These are phyloP conservation scores for Alternaria panax DNA, from an alignment of 2,329 filamentous ascomycete species.

Conservation along the genomic window DNA sequence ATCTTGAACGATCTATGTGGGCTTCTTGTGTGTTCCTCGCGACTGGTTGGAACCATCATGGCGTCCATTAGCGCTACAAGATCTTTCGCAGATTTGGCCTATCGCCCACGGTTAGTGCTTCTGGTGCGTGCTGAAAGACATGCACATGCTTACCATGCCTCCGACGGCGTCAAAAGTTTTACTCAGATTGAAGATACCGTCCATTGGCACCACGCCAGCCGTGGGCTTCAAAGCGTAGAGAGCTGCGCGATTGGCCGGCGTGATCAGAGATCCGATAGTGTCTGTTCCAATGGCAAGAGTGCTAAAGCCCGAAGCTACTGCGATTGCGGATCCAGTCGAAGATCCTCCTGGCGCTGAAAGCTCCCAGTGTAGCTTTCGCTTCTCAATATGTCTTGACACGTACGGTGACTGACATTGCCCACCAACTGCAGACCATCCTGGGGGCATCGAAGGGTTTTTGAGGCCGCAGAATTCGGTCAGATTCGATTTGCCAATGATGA, in stretches of 20 bases:
- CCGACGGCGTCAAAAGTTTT: slow-evolving; percentile 46
- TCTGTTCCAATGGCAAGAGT: slow-evolving; percentile 53
- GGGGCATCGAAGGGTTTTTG: slow-evolving; percentile 48
- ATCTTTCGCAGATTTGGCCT: slow-evolving; percentile 48
- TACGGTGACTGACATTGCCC: slow-evolving; percentile 51
- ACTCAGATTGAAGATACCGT: slow-evolving; percentile 46
- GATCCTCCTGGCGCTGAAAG: slow-evolving; percentile 49
- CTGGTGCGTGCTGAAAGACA: neutral
- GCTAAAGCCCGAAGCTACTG: slow-evolving; percentile 51
- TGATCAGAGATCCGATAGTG: slow-evolving; percentile 50
- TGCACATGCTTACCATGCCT: slow-evolving; percentile 36
- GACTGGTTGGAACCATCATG: slow-evolving; percentile 42
- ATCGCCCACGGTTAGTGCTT: slow-evolving; percentile 5
- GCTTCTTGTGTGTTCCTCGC: slow-evolving; percentile 31
- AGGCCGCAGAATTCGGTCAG: slow-evolving; percentile 50
- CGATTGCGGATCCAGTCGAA: slow-evolving; percentile 50
- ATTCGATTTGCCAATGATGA: slow-evolving; percentile 54
- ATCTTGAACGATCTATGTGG: slow-evolving; percentile 42
- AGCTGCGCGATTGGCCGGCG: slow-evolving; percentile 50
- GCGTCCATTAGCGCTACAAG: slow-evolving; percentile 42
- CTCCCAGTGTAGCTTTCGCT: slow-evolving; percentile 47
- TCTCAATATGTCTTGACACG: slow-evolving; percentile 49
- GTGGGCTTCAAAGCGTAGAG: slow-evolving; percentile 52
- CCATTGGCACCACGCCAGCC: slow-evolving; percentile 46
- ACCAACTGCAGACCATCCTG: slow-evolving; percentile 52